Conservation (phyloP, 2,329 filamentous ascomycete species). For the Aureobasidium mangrovei region DNA sequence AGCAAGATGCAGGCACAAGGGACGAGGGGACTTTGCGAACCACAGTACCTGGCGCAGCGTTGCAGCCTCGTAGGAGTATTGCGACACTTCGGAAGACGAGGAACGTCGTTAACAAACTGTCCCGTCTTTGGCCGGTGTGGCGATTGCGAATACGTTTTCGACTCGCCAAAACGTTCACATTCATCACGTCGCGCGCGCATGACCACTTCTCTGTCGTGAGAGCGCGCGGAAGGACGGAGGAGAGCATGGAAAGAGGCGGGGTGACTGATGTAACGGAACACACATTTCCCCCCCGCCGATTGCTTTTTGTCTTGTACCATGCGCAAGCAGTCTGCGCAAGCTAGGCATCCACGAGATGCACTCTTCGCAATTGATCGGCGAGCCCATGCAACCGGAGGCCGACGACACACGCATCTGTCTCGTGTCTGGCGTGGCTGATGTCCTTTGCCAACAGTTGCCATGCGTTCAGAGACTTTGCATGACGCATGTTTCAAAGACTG, state of each 20-base stretch:
- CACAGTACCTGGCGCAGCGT: slow-evolving; percentile 1
- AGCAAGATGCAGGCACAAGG: neutral
- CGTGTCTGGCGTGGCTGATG: slow-evolving; percentile 2
- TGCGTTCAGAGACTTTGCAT: neutral
- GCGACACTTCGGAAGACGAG: neutral
- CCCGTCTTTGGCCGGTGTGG: neutral
- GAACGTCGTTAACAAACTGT: neutral
- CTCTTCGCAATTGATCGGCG: neutral
- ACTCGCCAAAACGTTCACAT: neutral
- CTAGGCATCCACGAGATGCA: neutral
- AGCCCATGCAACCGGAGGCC: neutral
- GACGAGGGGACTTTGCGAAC: neutral
- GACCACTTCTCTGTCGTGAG: neutral
- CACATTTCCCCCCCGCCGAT: neutral
- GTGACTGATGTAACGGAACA: slow-evolving; percentile 9
- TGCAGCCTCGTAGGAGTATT: neutral
- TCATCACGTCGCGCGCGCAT: slow-evolving; percentile 1
- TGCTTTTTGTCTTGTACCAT: slow-evolving; percentile 1
- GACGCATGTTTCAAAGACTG: slow-evolving; percentile 2
- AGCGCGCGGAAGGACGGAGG: neutral
- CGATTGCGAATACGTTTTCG: neutral
- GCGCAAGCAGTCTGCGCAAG: neutral
- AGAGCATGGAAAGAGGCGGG: neutral
- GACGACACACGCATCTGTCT: neutral
- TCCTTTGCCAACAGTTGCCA: neutral